Evolutionary conservation across 768 basidiomycete species (phyloP).

Genomic region (Tylopilus felleus): DNA sequence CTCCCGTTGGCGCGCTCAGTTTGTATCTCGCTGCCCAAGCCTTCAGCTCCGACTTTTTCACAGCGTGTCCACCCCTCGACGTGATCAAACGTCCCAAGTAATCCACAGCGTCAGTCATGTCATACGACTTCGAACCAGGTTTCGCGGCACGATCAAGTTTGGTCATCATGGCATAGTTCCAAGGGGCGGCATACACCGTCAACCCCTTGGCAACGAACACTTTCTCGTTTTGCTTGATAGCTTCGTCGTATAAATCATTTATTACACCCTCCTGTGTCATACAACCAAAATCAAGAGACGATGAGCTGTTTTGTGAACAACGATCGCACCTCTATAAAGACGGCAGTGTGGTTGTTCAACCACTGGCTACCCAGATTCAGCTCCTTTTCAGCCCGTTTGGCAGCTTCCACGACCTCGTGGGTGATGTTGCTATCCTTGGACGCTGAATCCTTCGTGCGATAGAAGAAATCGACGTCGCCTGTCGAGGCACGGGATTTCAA

Average conservation of each 20-base stretch:
- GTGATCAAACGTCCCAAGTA: conserved; percentile 3
- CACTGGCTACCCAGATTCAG: conserved; percentile 1
- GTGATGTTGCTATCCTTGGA: background rate
- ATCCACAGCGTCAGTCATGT: conserved; percentile 7
- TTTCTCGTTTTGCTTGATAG: conserved; percentile 1
- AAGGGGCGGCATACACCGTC: conserved; percentile 12
- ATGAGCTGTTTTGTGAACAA: background rate
- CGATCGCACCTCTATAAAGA: conserved; percentile 3
- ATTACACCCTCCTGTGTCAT: background rate
- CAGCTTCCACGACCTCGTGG: background rate
- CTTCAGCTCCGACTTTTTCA: conserved; percentile 6
- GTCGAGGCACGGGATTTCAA: conserved; percentile 6
- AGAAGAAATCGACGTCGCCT: conserved; percentile 13
- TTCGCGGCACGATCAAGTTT: conserved; percentile 8
- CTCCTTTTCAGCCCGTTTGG: background rate
- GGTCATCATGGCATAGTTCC: conserved; percentile 8
- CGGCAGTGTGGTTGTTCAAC: conserved; percentile 9
- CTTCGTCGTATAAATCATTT: background rate
- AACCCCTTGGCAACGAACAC: conserved; percentile 6
- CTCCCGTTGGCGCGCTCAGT: background rate
- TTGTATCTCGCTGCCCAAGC: conserved; percentile 1
- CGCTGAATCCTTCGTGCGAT: background rate
- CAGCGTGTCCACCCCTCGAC: background rate
- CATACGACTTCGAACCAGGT: conserved; percentile 5
- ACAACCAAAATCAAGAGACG: background rate